Evolutionary conservation across 2,329 filamentous ascomycete species (phyloP).

Genomic region (Lasiodiplodia citricola): DNA sequence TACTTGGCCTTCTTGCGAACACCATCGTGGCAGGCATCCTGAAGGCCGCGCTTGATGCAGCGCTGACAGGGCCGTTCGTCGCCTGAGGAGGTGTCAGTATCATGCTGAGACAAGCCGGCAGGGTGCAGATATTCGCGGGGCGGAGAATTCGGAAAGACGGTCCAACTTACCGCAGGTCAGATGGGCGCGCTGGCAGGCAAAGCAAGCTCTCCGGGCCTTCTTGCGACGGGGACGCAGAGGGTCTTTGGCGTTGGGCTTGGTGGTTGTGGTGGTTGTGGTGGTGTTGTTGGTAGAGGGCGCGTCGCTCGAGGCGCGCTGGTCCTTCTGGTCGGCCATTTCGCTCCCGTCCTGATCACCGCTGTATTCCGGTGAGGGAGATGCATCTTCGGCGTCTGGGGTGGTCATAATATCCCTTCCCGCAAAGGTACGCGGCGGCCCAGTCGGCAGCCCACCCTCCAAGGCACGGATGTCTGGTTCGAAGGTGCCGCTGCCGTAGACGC

Average conservation of each 20-base stretch:
- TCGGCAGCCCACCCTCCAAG: conserved; percentile 30
- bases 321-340: conserved; percentile 52
- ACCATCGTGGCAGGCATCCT: conserved; percentile 91
- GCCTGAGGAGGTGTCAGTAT: conserved; percentile 60
- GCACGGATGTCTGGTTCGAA: conserved; percentile 43
- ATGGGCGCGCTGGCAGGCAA: conserved; percentile 95
- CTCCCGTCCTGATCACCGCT: conserved; percentile 47
- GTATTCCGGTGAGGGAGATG: conserved; percentile 54
- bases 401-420: conserved; percentile 52
- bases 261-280: conserved; percentile 41
- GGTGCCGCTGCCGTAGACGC: conserved; percentile 41
- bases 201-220: conserved; percentile 94
- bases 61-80: conserved; percentile 93
- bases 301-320: conserved; percentile 45
- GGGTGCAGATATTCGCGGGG: conserved; percentile 24
- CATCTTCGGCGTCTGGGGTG: conserved; percentile 54
- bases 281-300: conserved; percentile 32
- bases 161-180: conserved; percentile 89
- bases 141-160: conserved; percentile 28
- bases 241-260: conserved; percentile 72
- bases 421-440: conserved; percentile 26
- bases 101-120: conserved; percentile 34
- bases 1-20: conserved; percentile 99
- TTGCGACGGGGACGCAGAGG: conserved; percentile 87
- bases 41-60: conserved; percentile 91